These are phyloP conservation scores for Ophiostoma sp. DNA, from an alignment of 2,329 filamentous ascomycete species.

Conservation along the genomic window DNA sequence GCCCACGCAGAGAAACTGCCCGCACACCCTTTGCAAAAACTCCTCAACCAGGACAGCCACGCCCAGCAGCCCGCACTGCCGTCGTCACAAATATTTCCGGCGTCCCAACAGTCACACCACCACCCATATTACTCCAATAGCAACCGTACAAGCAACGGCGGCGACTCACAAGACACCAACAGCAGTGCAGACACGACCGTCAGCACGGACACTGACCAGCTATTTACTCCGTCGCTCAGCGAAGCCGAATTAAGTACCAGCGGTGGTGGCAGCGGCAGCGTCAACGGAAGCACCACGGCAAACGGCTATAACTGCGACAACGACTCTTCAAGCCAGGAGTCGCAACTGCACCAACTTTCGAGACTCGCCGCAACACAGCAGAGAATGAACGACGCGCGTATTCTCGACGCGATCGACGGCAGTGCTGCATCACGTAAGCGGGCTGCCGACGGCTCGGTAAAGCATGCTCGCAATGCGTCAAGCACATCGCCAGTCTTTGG, in stretches of 20 bases:
- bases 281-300: slow-evolving; percentile 10
- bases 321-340: slow-evolving; percentile 47
- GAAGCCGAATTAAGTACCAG: slow-evolving; percentile 39
- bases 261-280: slow-evolving; percentile 33
- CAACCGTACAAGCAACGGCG: slow-evolving; percentile 18
- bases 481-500: slow-evolving; percentile 44
- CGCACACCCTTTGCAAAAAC: slow-evolving; percentile 17
- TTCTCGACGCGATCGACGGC: slow-evolving; percentile 29
- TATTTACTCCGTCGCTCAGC: slow-evolving; percentile 42
- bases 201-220: slow-evolving; percentile 36
- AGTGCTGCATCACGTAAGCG: slow-evolving; percentile 56
- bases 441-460: slow-evolving; percentile 69
- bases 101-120: slow-evolving; percentile 7
- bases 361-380: slow-evolving; percentile 51
- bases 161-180: slow-evolving; percentile 35
- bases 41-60: slow-evolving; percentile 18
- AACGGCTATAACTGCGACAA: slow-evolving; percentile 15
- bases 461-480: slow-evolving; percentile 42
- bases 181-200: slow-evolving; percentile 35
- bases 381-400: slow-evolving; percentile 39
- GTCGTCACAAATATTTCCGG: not conserved
- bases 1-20: slow-evolving; percentile 22
- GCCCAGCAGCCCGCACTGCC: slow-evolving; percentile 23
- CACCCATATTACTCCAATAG: slow-evolving; percentile 1
- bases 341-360: slow-evolving; percentile 53